These are phyloP conservation scores for Vinca major DNA, from an alignment of 305 asterid species.

Conservation along the genomic window DNA sequence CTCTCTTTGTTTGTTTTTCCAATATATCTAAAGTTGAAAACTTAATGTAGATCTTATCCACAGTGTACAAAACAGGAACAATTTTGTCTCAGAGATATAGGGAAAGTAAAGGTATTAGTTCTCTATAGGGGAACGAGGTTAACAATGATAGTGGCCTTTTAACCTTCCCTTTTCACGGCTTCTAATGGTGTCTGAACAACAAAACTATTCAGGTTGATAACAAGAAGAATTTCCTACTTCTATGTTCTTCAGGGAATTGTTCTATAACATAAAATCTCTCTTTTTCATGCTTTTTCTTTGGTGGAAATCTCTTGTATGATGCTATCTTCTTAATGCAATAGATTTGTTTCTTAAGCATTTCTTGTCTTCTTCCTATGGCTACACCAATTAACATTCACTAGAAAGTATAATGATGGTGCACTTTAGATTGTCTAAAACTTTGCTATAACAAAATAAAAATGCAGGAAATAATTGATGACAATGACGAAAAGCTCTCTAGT, in stretches of 20 bases:
- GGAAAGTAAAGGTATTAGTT: too few relatives aligned
- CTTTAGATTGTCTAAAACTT: neutral
- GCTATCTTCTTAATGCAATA: neutral
- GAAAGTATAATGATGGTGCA: neutral
- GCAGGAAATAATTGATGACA: slow-evolving; percentile 20
- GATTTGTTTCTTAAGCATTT: neutral
- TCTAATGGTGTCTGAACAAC: neutral
- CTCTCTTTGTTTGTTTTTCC: neutral
- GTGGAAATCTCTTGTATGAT: neutral
- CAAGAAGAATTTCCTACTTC: neutral
- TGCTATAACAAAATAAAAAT: neutral
- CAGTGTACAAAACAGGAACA: neutral
- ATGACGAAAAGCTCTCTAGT: slow-evolving; percentile 24
- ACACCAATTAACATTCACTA: neutral
- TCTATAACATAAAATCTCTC: too few relatives aligned
- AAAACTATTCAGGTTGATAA: too few relatives aligned
- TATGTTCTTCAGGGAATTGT: neutral
- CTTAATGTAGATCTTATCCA: neutral
- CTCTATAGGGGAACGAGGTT: too few relatives aligned
- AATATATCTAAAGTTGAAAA: neutral
- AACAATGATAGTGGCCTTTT: neutral
- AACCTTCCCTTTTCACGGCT: neutral
- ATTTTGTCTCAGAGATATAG: too few relatives aligned
- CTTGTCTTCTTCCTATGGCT: neutral
- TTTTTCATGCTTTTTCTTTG: too few relatives aligned